Base-by-base conservation (phyloP, 768 basidiomycete species). In the Russula vinacea region DNA sequence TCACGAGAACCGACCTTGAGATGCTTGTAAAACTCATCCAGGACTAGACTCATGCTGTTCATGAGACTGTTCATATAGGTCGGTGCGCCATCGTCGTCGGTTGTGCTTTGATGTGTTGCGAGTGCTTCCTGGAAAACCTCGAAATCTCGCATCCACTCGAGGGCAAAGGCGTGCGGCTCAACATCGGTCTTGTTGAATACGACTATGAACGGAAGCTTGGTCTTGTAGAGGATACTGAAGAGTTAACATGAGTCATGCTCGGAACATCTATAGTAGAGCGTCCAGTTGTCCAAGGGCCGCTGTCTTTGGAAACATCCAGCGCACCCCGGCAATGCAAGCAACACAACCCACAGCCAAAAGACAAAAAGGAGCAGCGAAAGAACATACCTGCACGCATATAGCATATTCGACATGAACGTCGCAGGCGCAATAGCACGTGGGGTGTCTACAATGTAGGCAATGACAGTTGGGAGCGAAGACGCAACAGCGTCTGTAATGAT, bases 341-440 rank as follows among this genome's bases (percentile, higher is more conserved):
- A 55, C n/a, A 3, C 7, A 32, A 32, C 32, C 33, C 51, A 10
- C 9, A 32, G 8, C 3, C 37, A 13, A 7, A 7, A 3, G 35
- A 35, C 6, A 44, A 29, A 29, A 32, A 51, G n/a, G 17, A 19
- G 16, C 7, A 10, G 14, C n/a, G 40, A 47, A 33, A 62, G 60
- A 8, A 75, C 83, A 66, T 62, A 90, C 90, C 92, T 94, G 81
- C 97, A 99, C 1, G 97, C 97, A 71, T 98, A 99, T 49, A 99
- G 82, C 97, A 99, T 99, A 76, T 99, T 99, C 22, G 89, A 92
- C 97, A 98, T 99, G 76, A 99, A 99, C 3, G 97, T 99, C 17
- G 96, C 94, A 0, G 97, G 97, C 0, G 92, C 87, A 0, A 89
- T 89, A 22, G 93, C 94, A 66, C 97, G 82, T 24, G 97, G 97